Evolutionary conservation across 371 early-diverging fungal species (phyloP).

Genomic region (Zancudomyces culisetae): DNA sequence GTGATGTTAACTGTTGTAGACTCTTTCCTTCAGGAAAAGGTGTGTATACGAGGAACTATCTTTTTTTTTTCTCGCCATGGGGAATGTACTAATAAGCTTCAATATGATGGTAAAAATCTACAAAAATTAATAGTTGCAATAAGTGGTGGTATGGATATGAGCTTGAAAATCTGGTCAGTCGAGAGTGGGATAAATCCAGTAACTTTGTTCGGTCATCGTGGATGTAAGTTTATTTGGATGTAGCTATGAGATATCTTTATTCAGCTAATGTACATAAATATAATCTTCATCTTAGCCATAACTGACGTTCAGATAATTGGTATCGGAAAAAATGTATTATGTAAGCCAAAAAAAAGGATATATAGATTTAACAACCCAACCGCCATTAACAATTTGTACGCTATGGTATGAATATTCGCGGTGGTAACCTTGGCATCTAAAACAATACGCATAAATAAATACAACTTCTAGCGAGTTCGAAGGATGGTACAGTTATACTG

Average conservation of each 20-base stretch:
- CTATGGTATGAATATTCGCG: too few species aligned
- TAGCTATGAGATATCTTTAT: too few species aligned
- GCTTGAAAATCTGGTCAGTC: constrained; percentile 49
- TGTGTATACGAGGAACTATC: background rate
- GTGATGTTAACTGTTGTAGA: constrained; percentile 38
- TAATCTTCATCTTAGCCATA: constrained; percentile 8
- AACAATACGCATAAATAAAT: too few species aligned
- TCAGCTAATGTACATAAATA: background rate
- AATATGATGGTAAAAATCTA: background rate
- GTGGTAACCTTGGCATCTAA: too few species aligned
- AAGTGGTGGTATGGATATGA: constrained; percentile 47
- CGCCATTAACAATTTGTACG: too few species aligned
- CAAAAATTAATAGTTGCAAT: constrained; percentile 28
- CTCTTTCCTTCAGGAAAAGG: constrained; percentile 57
- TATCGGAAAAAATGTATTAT: constrained; percentile 15
- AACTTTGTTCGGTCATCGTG: constrained; percentile 41
- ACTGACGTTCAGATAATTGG: constrained; percentile 20
- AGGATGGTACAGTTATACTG: constrained; percentile 16
- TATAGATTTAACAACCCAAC: too few species aligned
- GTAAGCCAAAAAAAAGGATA: background rate
- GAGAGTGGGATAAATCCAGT: constrained; percentile 53
- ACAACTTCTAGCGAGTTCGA: constrained; percentile 6
- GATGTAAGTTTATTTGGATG: background rate
- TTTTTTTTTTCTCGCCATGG: background rate
- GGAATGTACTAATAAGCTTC: background rate